phyloP scores from a whole-genome alignment of 78 protist species.

The Dictyostelium firmibasis region DNA sequence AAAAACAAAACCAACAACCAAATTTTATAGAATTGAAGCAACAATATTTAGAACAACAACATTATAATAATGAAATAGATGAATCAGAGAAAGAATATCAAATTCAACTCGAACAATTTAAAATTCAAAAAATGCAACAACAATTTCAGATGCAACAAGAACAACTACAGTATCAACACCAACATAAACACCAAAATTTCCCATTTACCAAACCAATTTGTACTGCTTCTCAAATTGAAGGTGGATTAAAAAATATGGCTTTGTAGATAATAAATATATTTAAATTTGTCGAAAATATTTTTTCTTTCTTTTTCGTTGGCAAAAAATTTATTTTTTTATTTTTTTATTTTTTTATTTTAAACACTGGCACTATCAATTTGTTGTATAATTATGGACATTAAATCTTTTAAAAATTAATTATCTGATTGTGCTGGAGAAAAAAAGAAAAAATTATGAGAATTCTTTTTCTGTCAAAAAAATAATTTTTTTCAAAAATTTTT shows the following conservation, averaged over 20 bases:
- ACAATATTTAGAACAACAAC: not conserved
- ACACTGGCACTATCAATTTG: too few species aligned
- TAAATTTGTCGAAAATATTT: too few species aligned
- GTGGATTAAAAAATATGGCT: conserved; percentile 47
- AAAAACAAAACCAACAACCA: conserved; percentile 8
- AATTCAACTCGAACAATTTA: conserved; percentile 5
- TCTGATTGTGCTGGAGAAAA: too few species aligned
- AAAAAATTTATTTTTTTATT: too few species aligned
- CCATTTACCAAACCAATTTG: not conserved
- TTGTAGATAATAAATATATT: not conserved
- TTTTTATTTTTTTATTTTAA: too few species aligned
- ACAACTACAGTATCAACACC: conserved; percentile 12
- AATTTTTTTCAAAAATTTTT: too few species aligned
- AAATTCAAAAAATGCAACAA: conserved; percentile 29
- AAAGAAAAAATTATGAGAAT: too few species aligned
- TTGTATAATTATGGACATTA: too few species aligned
- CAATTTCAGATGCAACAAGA: not conserved
- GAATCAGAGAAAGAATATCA: not conserved
- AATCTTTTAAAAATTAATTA: too few species aligned
- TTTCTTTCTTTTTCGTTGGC: not conserved
- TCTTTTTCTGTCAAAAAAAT: too few species aligned
- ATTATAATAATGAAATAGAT: not conserved
- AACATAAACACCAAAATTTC: not conserved
- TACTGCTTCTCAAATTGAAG: conserved; percentile 32
- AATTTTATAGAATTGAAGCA: not conserved